Percentiles rank a stretch among this genome's conserved stretches.
These are phyloP conservation scores for Talaromyces ruber DNA, from an alignment of 495 filamentous ascomycete species.

Conservation along the genomic window DNA sequence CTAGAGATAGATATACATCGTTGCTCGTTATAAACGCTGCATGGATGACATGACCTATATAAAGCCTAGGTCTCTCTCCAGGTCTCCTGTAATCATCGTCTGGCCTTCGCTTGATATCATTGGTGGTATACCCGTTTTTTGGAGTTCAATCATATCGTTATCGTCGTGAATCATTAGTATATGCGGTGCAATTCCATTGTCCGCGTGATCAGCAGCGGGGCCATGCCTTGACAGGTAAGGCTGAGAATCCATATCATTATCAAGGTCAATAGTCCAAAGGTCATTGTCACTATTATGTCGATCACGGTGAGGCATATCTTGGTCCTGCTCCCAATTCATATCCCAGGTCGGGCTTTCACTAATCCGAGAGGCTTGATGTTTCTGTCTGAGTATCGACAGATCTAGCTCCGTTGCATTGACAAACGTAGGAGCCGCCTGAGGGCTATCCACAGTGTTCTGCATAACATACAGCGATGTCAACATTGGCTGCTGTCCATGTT, in stretches of 20 bases:
- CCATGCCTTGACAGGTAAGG: background rate
- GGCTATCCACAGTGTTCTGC: constrained; percentile 3
- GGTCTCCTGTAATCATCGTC: constrained; percentile 30
- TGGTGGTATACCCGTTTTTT: constrained; percentile 10
- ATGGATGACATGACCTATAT: background rate
- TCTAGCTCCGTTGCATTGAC: constrained; percentile 28
- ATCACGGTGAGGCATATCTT: background rate
- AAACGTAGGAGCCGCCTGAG: constrained; percentile 12
- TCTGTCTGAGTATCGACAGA: constrained; percentile 11
- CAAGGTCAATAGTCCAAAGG: background rate
- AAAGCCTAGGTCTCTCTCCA: constrained; percentile 33
- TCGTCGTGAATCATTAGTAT: background rate
- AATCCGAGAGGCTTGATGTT: background rate
- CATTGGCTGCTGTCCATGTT: constrained; percentile 15
- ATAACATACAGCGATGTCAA: constrained; percentile 4
- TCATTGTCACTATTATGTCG: background rate
- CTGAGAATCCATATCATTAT: background rate
- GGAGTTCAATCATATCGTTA: background rate
- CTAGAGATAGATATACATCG: background rate
- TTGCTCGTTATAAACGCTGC: background rate
- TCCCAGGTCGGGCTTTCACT: background rate
- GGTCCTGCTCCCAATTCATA: background rate
- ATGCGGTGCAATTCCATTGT: background rate
- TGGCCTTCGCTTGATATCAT: constrained; percentile 6
- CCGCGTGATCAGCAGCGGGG: background rate